Percentiles rank a stretch among this genome's conserved stretches.
Conservation (phyloP, 164 flowering plant species). For the Stephania yunnanensis region DNA sequence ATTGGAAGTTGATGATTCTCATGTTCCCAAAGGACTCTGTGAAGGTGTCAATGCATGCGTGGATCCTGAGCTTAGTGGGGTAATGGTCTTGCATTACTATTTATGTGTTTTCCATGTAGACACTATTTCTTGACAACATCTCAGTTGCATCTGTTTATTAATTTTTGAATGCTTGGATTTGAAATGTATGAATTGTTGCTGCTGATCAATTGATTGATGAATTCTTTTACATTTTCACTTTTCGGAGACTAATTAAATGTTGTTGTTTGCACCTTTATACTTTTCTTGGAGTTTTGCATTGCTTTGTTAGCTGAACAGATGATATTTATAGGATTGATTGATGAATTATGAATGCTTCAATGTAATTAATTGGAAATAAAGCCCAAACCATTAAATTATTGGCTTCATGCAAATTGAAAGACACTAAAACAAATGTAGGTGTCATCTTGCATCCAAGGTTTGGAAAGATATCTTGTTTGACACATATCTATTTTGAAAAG, state of each 20-base stretch:
- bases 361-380: neutral
- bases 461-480: neutral
- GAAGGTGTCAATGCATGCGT: conserved; percentile 33
- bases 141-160: neutral
- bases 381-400: neutral
- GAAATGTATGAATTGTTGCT: neutral
- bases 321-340: neutral
- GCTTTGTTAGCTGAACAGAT: neutral
- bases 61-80: conserved; percentile 22
- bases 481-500: neutral
- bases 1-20: conserved; percentile 38
- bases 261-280: neutral
- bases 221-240: neutral
- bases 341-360: neutral
- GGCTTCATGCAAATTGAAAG: neutral
- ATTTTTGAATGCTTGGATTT: neutral
- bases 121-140: neutral
- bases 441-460: neutral
- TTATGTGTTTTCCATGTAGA: neutral
- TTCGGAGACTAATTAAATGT: neutral
- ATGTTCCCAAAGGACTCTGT: conserved; percentile 34
- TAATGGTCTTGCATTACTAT: conserved; percentile 18
- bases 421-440: neutral
- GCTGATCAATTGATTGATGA: neutral
- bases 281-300: neutral